Evolutionary conservation across 805 yeast genomes (phyloP).

Genomic region (Nakazawaea sp.): DNA sequence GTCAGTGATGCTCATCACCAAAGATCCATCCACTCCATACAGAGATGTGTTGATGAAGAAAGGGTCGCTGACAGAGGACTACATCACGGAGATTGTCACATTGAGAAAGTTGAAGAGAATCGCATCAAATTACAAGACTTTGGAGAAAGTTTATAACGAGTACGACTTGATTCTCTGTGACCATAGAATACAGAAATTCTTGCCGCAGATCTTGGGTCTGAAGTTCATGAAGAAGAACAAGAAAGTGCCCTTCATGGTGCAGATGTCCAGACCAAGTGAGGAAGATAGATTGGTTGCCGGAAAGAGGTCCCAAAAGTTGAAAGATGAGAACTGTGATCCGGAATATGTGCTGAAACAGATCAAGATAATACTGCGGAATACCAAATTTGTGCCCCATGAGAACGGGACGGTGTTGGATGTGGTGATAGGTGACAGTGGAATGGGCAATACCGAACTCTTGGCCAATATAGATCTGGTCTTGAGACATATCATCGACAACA

Average conservation of each 20-base stretch:
- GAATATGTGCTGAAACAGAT: slow-evolving; percentile 59
- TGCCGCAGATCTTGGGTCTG: slow-evolving; percentile 53
- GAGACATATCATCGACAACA: slow-evolving; percentile 31
- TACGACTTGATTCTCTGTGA: slow-evolving; percentile 67
- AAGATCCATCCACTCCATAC: slow-evolving; percentile 62
- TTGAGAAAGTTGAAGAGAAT: slow-evolving; percentile 48
- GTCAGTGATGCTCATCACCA: slow-evolving; percentile 57
- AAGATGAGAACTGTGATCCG: slow-evolving; percentile 59
- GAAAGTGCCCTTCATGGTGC: slow-evolving; percentile 62
- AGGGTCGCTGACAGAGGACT: slow-evolving; percentile 51
- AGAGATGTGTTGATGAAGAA: slow-evolving; percentile 39
- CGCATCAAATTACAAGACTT: slow-evolving; percentile 33
- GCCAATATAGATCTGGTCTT: slow-evolving; percentile 47
- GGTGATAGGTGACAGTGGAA: slow-evolving; percentile 50
- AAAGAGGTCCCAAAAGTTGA: slow-evolving; percentile 33
- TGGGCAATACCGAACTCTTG: slow-evolving; percentile 34
- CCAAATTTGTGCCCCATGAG: slow-evolving; percentile 53
- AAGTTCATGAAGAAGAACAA: slow-evolving; percentile 55
- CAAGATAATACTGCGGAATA: slow-evolving; percentile 53
- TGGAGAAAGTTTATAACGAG: slow-evolving; percentile 46
- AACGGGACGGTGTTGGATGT: slow-evolving; percentile 54
- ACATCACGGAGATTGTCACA: slow-evolving; percentile 55
- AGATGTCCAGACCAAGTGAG: slow-evolving; percentile 41
- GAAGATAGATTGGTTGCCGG: slow-evolving; percentile 22
- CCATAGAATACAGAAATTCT: slow-evolving; percentile 53